These are phyloP conservation scores for Glarea lozoyensis DNA, from an alignment of 495 filamentous ascomycete species.

Conservation along the genomic window DNA sequence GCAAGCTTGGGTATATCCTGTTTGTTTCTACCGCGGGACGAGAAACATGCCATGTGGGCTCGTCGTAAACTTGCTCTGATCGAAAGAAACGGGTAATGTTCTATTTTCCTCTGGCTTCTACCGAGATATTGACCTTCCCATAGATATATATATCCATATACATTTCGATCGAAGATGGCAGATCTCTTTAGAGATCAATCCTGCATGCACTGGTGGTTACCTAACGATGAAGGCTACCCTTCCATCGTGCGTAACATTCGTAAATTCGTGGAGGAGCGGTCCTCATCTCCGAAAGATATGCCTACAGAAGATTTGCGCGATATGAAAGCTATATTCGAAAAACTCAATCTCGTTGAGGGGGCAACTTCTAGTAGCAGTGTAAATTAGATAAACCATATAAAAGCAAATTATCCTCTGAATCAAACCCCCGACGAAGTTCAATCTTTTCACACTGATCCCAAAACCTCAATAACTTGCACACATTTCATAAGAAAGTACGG, in stretches of 20 bases:
- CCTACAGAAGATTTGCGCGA: conserved; percentile 61
- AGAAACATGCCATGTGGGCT: conserved; percentile 71
- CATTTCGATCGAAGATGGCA: conserved; percentile 64
- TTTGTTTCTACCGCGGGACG: conserved; percentile 68
- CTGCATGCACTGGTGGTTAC: conserved; percentile 77
- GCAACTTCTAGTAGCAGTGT: not conserved
- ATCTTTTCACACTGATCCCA: too few species aligned
- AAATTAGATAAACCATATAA: too few species aligned
- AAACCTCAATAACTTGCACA: too few species aligned
- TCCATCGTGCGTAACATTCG: conserved; percentile 66
- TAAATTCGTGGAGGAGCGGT: conserved; percentile 67
- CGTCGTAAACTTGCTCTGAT: conserved; percentile 69
- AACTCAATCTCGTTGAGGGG: conserved; percentile 18
- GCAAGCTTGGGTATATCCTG: conserved; percentile 67
- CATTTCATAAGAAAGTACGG: too few species aligned
- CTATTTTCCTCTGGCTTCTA: not conserved
- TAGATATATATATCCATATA: conserved; percentile 75
- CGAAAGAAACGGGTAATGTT: conserved; percentile 73
- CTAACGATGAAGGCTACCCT: conserved; percentile 66
- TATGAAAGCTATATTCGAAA: conserved; percentile 60
- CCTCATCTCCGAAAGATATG: conserved; percentile 48
- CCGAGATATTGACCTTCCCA: not conserved
- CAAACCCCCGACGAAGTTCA: too few species aligned
- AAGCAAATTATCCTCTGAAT: too few species aligned
- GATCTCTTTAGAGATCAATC: conserved; percentile 60